Evolutionary conservation across 192 early-diverging fungal species (phyloP).

Genomic region (Linderina pennispora): DNA sequence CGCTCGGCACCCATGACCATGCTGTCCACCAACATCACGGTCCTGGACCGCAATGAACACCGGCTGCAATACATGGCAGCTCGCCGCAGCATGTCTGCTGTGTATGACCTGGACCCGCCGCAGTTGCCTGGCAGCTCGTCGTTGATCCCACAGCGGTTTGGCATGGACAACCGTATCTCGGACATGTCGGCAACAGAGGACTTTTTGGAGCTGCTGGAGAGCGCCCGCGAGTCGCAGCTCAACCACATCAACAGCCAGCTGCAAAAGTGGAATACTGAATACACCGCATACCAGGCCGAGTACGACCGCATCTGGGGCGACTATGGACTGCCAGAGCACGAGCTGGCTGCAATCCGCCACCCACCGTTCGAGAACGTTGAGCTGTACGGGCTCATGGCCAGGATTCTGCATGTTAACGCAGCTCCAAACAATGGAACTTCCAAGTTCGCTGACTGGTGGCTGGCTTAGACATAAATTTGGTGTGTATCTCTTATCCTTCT

Average conservation of each 20-base stretch:
- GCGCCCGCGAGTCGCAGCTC: slow-evolving; percentile 8
- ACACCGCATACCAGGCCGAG: slow-evolving; percentile 13
- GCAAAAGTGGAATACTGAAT: slow-evolving; percentile 3
- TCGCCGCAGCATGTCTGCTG: background rate
- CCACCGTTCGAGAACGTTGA: slow-evolving; percentile 66
- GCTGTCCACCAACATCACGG: background rate
- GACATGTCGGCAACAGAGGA: slow-evolving; percentile 38
- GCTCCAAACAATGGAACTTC: slow-evolving; percentile 71
- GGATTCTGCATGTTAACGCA: slow-evolving; percentile 50
- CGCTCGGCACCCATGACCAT: background rate
- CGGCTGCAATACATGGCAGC: background rate
- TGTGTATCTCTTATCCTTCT: background rate
- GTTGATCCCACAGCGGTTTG: background rate
- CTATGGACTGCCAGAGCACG: background rate
- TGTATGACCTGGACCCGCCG: too few relatives aligned
- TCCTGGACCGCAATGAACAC: background rate
- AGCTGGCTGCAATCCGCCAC: slow-evolving; percentile 24
- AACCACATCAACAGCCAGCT: background rate
- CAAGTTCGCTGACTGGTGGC: slow-evolving; percentile 29
- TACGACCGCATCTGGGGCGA: slow-evolving; percentile 37
- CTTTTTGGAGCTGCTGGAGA: slow-evolving; percentile 30
- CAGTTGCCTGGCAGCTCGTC: too few relatives aligned
- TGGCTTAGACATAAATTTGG: too few relatives aligned
- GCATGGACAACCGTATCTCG: slow-evolving; percentile 2
- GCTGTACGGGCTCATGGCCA: slow-evolving; percentile 60